phyloP scores from a whole-genome alignment of 2,329 filamentous ascomycete genomes.

The Fusarium subtropicale region DNA sequence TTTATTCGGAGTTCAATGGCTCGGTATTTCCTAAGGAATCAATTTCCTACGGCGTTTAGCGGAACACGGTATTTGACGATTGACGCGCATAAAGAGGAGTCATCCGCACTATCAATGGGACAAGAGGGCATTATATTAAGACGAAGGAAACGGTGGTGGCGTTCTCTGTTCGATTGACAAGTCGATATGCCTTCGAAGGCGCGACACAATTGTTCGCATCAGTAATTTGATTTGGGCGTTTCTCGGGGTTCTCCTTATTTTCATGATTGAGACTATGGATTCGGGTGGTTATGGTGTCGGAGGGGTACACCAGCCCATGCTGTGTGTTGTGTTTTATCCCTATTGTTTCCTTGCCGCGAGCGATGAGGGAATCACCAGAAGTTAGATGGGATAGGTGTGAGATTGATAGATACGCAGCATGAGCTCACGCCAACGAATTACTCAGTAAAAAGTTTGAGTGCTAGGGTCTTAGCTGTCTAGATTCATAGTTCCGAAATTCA shows the following conservation, averaged over 20 bases:
- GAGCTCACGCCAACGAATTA: constrained; percentile 42
- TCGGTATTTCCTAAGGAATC: constrained; percentile 3
- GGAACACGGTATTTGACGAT: constrained; percentile 39
- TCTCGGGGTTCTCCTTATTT: constrained; percentile 14
- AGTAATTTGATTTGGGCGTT: constrained; percentile 30
- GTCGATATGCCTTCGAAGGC: constrained; percentile 46
- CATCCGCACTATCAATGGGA: constrained; percentile 47
- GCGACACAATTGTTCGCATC: constrained; percentile 41
- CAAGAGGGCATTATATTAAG: constrained; percentile 43
- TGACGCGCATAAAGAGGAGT: constrained; percentile 41
- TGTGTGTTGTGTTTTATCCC: constrained; percentile 35
- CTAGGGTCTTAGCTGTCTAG: constrained; percentile 32
- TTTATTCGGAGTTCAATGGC: constrained; percentile 14
- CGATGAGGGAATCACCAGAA: constrained; percentile 35
- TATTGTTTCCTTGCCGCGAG: constrained; percentile 20
- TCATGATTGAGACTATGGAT: constrained; percentile 29
- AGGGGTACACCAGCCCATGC: constrained; percentile 20
- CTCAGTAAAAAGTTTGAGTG: constrained; percentile 31
- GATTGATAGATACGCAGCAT: constrained; percentile 40
- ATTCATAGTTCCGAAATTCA: constrained; percentile 21
- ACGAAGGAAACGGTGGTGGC: constrained; percentile 41
- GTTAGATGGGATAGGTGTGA: constrained; percentile 27
- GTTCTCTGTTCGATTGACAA: constrained; percentile 49
- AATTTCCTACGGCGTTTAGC: constrained; percentile 40
- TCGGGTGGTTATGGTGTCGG: constrained; percentile 34